A percentile compares a stretch with the other conserved stretches of the same genome.
Conservation (phyloP, 176 grass and related monocot species). For the Alopecurus myosuroides region DNA sequence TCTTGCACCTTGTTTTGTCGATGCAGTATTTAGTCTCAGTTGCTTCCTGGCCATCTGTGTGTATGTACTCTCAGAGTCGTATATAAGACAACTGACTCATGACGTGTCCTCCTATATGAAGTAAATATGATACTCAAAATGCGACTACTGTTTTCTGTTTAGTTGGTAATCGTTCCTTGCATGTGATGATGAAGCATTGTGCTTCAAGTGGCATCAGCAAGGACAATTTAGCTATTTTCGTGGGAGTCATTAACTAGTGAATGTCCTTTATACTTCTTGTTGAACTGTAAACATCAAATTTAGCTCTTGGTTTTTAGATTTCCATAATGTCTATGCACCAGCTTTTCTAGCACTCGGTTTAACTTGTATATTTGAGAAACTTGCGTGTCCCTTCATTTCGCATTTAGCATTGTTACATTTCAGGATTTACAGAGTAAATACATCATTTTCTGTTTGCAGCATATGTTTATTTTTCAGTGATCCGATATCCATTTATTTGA, state of each 20-base stretch:
- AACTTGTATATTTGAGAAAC: neutral
- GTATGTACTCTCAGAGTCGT: neutral
- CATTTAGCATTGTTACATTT: neutral
- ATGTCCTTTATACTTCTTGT: neutral
- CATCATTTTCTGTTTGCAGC: neutral
- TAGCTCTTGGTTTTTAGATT: neutral
- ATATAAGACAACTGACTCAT: neutral
- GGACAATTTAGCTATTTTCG: neutral
- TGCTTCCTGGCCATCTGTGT: neutral
- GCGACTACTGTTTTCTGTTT: neutral
- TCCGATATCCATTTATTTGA: too few species aligned
- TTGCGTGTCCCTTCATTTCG: neutral
- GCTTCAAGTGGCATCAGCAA: neutral
- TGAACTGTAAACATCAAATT: neutral
- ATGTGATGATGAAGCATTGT: neutral
- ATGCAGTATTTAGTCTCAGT: neutral
- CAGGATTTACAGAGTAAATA: neutral
- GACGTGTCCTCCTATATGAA: neutral
- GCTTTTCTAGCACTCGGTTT: neutral
- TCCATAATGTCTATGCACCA: neutral
- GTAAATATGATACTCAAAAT: neutral
- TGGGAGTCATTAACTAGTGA: neutral
- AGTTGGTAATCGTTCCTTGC: too few species aligned
- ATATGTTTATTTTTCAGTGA: neutral
- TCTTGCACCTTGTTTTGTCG: neutral